Evolutionary conservation across 805 yeast species (phyloP).

Genomic region (Brettanomyces custersianus): DNA sequence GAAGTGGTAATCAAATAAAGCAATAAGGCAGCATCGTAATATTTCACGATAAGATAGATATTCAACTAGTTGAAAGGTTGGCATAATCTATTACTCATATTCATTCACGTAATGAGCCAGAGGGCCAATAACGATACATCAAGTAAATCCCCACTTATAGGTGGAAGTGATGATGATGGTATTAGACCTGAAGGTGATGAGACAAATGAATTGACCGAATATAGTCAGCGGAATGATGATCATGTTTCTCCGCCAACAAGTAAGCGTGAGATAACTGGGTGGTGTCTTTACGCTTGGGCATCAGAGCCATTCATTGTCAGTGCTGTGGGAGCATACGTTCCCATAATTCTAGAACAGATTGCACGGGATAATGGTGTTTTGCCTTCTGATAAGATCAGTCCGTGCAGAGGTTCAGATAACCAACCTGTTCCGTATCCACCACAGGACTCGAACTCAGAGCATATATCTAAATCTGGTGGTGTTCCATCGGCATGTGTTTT

Average conservation of each 20-base stretch:
- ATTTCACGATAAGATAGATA: neutral
- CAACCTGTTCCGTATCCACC: constrained; percentile 28
- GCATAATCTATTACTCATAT: too few relatives aligned
- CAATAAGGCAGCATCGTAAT: too few relatives aligned
- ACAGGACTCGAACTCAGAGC: constrained; percentile 12
- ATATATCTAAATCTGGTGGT: neutral
- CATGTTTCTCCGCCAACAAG: constrained; percentile 3
- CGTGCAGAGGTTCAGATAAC: constrained; percentile 32
- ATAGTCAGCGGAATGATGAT: neutral
- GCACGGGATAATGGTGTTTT: constrained; percentile 68
- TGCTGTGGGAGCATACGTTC: constrained; percentile 72
- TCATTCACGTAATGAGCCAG: too few relatives aligned
- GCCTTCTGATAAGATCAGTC: constrained; percentile 45
- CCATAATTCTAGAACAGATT: constrained; percentile 58
- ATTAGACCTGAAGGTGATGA: too few relatives aligned
- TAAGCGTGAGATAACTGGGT: constrained; percentile 42
- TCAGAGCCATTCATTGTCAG: constrained; percentile 76
- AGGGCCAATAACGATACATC: too few relatives aligned
- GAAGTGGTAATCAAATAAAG: too few relatives aligned
- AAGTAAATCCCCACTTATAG: too few relatives aligned
- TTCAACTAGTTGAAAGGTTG: too few relatives aligned
- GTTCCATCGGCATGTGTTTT: constrained; percentile 20
- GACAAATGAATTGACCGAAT: neutral
- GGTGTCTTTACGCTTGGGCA: constrained; percentile 68
- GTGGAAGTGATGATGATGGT: too few relatives aligned